Evolutionary conservation across 1,139 yeast genomes (phyloP), one percentile per base, ranked within the genome.

Genomic region (Kodamaea sp.): DNA sequence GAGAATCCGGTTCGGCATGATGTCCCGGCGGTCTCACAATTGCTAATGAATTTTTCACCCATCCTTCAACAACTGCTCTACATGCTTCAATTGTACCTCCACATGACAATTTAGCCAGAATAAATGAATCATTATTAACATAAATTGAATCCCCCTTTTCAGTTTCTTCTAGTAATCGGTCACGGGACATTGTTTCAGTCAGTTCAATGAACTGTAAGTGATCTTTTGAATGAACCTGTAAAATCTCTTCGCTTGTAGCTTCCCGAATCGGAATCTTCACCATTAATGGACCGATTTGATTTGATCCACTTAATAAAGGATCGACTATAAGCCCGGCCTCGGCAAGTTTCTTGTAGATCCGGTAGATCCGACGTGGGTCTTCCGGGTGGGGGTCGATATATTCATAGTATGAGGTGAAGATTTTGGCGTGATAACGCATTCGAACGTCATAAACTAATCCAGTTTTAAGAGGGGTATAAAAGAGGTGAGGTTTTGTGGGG

Each of bases 351-450:
- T 92, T 88, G 65, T 92, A 94, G 35, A 94, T 87, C 42, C 97
- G 76, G 62, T 90, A 92, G 34, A 92, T 92, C 50, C 99, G 79
- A 46, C 98, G 78, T 8, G 99, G 99, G 57, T 94, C 98, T 60
- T 94, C 99, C 4, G 99, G 99, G 58, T 94, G 99, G 2, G 98
- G 98, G 57, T 94, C 98, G 37, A 90, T 88, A 61, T 92, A 92
- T 59, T 90, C 97, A 52, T 80, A 86, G 49, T 92, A 88, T 5
- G 95, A 84, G 2, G 96, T 87, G 62, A 86, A 90, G 41, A 92
- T 84, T 58, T 89, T 88, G 31, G 97, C 96, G 58, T 94, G 99
- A 61, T 90, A 92, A 46, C 98, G 74, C 98, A 94, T 92, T 44
- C 97, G 75, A 15, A 90, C 97, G 58, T 94, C 98, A 62, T 94